Evolutionary conservation across 2,329 filamentous ascomycete species (phyloP).

Genomic region (Myriosclerotinia duriaeana): DNA sequence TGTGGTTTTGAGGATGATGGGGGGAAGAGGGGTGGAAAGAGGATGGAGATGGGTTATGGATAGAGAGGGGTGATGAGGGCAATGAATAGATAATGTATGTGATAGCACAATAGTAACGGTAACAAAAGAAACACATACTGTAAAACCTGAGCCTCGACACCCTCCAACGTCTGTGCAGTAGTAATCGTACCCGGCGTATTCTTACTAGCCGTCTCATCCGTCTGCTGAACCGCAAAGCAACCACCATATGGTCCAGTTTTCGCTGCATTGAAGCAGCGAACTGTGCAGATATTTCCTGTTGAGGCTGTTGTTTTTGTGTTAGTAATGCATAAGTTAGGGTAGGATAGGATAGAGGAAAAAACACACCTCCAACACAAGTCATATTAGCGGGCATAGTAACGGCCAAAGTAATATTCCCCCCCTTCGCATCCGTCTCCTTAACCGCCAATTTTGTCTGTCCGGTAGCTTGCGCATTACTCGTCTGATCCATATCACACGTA

Average conservation of each 20-base stretch:
- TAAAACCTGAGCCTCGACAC: slow-evolving; percentile 12
- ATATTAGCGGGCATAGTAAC: slow-evolving; percentile 11
- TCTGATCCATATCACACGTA: slow-evolving; percentile 53
- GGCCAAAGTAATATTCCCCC: slow-evolving; percentile 3
- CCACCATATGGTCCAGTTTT: slow-evolving; percentile 57
- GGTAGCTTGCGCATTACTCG: slow-evolving; percentile 34
- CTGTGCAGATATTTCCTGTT: slow-evolving; percentile 58
- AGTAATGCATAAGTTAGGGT: neutral
- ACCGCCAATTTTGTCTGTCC: slow-evolving; percentile 9
- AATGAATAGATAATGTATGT: no score
- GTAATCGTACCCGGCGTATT: slow-evolving; percentile 41
- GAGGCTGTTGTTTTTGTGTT: slow-evolving; percentile 17
- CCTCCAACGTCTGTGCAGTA: slow-evolving; percentile 3
- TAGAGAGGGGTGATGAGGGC: no score
- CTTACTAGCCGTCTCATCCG: slow-evolving; percentile 45
- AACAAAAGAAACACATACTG: neutral
- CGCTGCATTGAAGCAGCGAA: slow-evolving; percentile 59
- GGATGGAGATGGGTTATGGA: no score
- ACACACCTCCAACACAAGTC: slow-evolving; percentile 12
- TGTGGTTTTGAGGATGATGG: neutral
- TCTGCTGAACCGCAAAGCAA: slow-evolving; percentile 58
- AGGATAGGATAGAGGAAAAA: neutral
- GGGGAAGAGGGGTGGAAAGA: neutral
- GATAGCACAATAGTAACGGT: no score
- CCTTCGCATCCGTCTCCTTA: neutral